A percentile compares a stretch with the other conserved stretches of the same genome.
Evolutionary conservation across 148 eudicot genomes (phyloP).

Genomic region (Pharnaceum exiguum): DNA sequence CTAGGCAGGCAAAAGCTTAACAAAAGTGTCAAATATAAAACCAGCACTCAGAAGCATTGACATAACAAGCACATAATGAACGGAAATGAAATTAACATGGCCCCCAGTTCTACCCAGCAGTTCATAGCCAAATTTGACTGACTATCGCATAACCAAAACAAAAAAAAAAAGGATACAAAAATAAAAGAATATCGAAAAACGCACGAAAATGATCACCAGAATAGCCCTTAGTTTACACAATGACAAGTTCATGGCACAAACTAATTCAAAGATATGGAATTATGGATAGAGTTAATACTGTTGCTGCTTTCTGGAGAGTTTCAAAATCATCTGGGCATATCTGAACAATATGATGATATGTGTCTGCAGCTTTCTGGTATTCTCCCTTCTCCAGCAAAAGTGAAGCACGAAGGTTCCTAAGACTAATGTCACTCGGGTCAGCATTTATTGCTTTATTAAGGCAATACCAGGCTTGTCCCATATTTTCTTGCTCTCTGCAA

Average conservation of each 20-base stretch:
- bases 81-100: too few species aligned
- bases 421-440: conserved; percentile 67
- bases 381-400: conserved; percentile 56
- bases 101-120: neutral
- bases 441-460: conserved; percentile 80
- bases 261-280: neutral
- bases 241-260: neutral
- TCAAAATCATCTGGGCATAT: conserved; percentile 52
- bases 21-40: too few species aligned
- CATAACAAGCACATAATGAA: too few species aligned
- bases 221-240: neutral
- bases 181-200: neutral
- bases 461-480: conserved; percentile 61
- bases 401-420: conserved; percentile 55
- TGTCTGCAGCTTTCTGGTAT: conserved; percentile 70
- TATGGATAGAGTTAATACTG: conserved; percentile 35
- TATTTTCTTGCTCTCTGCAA: conserved; percentile 73
- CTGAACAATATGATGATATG: conserved; percentile 65
- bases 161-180: neutral
- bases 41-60: too few species aligned
- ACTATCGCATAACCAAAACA: neutral
- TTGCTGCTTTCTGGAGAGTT: conserved; percentile 57
- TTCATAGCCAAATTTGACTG: neutral
- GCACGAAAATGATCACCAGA: conserved; percentile 1
- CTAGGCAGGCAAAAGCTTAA: too few species aligned